Conservation (phyloP, 176 grass and related monocot species). For the Aechmea fasciata region DNA sequence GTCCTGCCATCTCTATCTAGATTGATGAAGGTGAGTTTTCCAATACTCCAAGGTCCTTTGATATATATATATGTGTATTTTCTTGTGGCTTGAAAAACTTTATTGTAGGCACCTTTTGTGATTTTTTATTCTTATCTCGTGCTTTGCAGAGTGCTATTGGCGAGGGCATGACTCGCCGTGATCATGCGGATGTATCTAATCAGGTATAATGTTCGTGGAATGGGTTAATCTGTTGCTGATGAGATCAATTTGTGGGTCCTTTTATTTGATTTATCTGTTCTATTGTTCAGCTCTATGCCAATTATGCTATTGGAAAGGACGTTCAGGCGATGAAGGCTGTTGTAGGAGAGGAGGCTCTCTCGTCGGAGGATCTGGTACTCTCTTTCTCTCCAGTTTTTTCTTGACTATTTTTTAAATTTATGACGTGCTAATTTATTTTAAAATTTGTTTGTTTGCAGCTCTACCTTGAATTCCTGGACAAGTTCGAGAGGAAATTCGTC, state of each 20-base stretch:
- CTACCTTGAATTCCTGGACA: constrained; percentile 92
- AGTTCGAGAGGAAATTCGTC: constrained; percentile 90
- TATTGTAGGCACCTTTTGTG: background rate
- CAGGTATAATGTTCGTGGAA: constrained; percentile 41
- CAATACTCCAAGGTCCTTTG: constrained; percentile 7
- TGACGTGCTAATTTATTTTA: constrained; percentile 1
- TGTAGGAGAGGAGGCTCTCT: constrained; percentile 97
- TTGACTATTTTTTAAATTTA: background rate
- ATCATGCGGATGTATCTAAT: constrained; percentile 98
- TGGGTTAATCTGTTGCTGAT: background rate
- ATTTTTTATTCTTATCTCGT: background rate
- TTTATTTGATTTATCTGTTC: constrained; percentile 11
- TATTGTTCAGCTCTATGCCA: constrained; percentile 75
- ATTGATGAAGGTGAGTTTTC: constrained; percentile 78
- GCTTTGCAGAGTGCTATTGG: constrained; percentile 93
- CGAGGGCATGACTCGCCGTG: constrained; percentile 96
- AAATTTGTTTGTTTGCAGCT: constrained; percentile 42
- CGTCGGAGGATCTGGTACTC: constrained; percentile 85
- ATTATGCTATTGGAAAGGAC: constrained; percentile 99
- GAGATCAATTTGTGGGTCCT: constrained; percentile 1
- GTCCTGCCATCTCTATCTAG: constrained; percentile 93
- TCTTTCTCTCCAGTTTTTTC: constrained; percentile 10
- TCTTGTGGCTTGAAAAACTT: background rate
- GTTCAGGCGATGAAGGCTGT: constrained; percentile 99
- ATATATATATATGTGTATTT: background rate